Conservation (phyloP, 768 basidiomycete species). For the Leccinum ochraceum region DNA sequence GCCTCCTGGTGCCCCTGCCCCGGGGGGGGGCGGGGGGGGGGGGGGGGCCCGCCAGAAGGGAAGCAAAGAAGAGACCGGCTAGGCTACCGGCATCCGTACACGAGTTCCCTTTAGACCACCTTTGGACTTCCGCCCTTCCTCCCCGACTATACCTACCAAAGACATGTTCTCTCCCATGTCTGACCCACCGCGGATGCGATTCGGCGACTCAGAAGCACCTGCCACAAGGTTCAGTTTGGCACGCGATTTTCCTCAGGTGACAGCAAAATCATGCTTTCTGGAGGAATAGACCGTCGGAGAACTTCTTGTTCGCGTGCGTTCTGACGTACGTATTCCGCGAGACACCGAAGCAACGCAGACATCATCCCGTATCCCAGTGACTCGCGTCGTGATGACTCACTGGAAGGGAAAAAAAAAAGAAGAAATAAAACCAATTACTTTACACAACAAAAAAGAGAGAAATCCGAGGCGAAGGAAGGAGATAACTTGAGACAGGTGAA, state of each 20-base stretch:
- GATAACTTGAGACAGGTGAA: slow-evolving; percentile 1
- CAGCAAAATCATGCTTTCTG: neutral
- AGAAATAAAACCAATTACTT: neutral
- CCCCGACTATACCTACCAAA: neutral
- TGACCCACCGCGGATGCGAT: neutral
- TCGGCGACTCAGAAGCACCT: slow-evolving; percentile 4
- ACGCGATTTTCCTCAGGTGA: neutral
- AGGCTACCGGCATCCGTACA: neutral
- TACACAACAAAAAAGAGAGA: neutral
- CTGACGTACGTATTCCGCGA: neutral
- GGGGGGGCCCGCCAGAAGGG: neutral
- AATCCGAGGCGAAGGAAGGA: neutral
- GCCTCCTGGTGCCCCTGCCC: too few relatives aligned
- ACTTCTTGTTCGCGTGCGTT: neutral
- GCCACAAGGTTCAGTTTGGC: neutral
- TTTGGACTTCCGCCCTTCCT: neutral
- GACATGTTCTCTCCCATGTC: slow-evolving; percentile 6
- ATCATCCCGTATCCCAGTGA: neutral
- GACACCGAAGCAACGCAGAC: neutral
- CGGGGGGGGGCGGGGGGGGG: neutral
- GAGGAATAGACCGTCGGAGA: neutral
- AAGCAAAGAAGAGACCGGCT: neutral
- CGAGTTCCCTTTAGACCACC: neutral
- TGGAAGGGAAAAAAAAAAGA: neutral
- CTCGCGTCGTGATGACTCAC: neutral